Conservation (phyloP, 1,284 basidiomycete genomes). For the Apiotrichum akiyoshidainum region DNA sequence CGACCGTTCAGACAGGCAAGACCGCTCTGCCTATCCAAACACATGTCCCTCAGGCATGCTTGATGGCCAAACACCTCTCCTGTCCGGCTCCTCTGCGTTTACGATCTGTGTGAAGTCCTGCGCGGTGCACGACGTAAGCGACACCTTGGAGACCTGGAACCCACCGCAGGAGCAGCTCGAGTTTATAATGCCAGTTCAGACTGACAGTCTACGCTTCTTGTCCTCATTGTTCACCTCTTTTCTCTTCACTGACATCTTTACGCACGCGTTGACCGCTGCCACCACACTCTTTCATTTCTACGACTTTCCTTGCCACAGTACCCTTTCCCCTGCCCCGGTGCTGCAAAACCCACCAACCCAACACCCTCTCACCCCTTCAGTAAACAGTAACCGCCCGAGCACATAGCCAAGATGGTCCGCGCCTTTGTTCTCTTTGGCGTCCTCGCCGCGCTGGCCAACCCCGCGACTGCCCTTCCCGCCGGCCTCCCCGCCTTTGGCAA, state of each 20-base stretch:
- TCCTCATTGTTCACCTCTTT: background rate
- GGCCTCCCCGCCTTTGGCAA: too few relatives aligned
- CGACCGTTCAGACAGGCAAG: too few relatives aligned
- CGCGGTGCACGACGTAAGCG: too few relatives aligned
- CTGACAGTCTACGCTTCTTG: slow-evolving; percentile 4
- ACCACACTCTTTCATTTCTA: background rate
- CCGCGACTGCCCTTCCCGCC: background rate
- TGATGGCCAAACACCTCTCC: too few relatives aligned
- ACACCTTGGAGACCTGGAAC: too few relatives aligned
- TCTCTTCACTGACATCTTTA: background rate
- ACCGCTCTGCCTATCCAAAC: too few relatives aligned
- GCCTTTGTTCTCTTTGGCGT: background rate
- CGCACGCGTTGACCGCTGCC: slow-evolving; percentile 7
- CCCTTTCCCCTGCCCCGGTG: background rate
- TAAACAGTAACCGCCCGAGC: background rate
- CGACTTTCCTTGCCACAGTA: background rate
- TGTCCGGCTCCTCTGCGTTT: too few relatives aligned
- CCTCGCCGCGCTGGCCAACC: background rate
- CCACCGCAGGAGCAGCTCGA: too few relatives aligned
- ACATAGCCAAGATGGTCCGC: background rate
- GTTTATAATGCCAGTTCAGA: too few relatives aligned
- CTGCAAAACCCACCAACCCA: background rate
- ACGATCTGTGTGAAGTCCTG: too few relatives aligned
- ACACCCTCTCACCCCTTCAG: background rate
- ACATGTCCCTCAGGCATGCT: too few relatives aligned